These are phyloP conservation scores for Metschnikowia bowlesiae DNA, from an alignment of 805 yeast genomes.

Conservation along the genomic window DNA sequence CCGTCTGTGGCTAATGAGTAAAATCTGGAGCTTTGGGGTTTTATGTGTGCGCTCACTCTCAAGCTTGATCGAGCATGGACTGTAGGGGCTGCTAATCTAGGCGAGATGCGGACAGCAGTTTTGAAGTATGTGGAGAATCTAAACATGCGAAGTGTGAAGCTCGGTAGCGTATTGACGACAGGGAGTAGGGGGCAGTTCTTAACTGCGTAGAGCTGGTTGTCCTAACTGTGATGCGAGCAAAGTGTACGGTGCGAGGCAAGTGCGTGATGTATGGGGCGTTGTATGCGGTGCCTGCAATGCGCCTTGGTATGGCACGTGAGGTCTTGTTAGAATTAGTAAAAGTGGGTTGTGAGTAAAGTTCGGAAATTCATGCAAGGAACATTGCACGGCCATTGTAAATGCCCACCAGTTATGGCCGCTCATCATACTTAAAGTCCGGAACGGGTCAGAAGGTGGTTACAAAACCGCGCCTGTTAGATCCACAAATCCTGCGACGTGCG, in stretches of 20 bases:
- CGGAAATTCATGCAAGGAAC: too few species aligned
- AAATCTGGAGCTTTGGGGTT: neutral
- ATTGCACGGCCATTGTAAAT: too few species aligned
- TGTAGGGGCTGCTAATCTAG: neutral
- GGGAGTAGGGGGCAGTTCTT: neutral
- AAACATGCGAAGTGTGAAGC: neutral
- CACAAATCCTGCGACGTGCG: too few species aligned
- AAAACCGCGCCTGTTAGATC: too few species aligned
- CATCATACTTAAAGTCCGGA: too few species aligned
- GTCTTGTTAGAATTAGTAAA: too few species aligned
- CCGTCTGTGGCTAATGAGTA: conserved; percentile 48
- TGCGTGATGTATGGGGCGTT: too few species aligned
- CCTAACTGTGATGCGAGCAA: neutral
- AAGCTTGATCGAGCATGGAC: neutral
- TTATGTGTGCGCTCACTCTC: neutral
- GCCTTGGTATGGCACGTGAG: too few species aligned
- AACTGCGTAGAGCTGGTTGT: neutral
- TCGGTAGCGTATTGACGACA: neutral
- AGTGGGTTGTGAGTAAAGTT: too few species aligned
- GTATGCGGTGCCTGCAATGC: too few species aligned
- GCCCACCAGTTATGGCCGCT: too few species aligned
- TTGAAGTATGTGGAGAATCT: neutral
- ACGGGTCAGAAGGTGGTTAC: too few species aligned
- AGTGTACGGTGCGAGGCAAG: neutral
- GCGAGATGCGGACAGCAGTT: neutral